Percentiles rank a stretch among this genome's conserved stretches.
These are phyloP conservation scores for Erysimum cheiri DNA, from an alignment of 441 rosid genomes.

Conservation along the genomic window DNA sequence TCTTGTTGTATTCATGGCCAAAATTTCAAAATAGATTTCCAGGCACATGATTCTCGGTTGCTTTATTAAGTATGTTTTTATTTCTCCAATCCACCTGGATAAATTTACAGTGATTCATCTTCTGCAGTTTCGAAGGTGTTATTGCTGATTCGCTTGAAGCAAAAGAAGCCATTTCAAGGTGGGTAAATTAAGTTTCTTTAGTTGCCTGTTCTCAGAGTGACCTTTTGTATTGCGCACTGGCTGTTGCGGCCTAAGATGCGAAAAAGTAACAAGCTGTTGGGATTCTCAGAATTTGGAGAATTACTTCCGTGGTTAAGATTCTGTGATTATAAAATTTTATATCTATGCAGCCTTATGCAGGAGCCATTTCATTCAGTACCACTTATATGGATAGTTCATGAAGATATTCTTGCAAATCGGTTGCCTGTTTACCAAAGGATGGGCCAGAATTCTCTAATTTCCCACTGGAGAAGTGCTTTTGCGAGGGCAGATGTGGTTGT, in stretches of 20 bases:
- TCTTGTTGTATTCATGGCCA: constrained; percentile 24
- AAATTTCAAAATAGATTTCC: constrained; percentile 23
- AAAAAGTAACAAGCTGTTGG: constrained; percentile 27
- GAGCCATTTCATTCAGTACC: constrained; percentile 94
- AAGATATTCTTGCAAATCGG: constrained; percentile 82
- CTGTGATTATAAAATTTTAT: constrained; percentile 64
- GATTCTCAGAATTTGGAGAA: constrained; percentile 25
- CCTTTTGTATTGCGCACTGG: constrained; percentile 25
- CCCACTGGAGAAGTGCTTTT: constrained; percentile 77
- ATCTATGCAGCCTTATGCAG: constrained; percentile 98
- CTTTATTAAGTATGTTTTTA: constrained; percentile 30
- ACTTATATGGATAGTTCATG: constrained; percentile 92
- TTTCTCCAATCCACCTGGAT: constrained; percentile 25
- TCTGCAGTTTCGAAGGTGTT: constrained; percentile 89
- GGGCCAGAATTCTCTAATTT: constrained; percentile 67
- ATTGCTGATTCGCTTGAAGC: constrained; percentile 86
- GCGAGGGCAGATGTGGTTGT: constrained; percentile 80
- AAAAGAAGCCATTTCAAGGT: constrained; percentile 85
- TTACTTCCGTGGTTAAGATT: constrained; percentile 43
- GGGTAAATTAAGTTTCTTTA: constrained; percentile 36
- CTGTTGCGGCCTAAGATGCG: constrained; percentile 25
- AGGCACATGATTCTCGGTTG: constrained; percentile 32
- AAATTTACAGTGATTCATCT: constrained; percentile 40
- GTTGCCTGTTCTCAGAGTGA: constrained; percentile 32
- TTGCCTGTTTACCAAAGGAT: constrained; percentile 67